A percentile compares a stretch with the other conserved stretches of the same genome.
These are phyloP conservation scores for Sphagnum tenellum DNA, from an alignment of 225 moss, liverwort and hornwort species.

Conservation along the genomic window DNA sequence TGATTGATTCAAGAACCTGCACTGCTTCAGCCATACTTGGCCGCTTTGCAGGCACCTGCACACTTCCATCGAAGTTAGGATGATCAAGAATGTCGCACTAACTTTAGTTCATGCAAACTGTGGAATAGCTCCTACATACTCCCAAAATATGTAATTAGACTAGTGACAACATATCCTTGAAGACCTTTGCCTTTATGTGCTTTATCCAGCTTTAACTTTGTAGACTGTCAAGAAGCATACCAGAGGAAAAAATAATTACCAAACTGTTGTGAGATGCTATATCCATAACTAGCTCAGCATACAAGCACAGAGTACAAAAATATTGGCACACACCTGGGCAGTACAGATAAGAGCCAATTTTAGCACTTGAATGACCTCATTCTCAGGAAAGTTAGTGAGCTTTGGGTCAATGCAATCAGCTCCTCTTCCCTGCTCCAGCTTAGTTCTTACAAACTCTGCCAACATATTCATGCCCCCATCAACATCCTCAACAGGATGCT, in stretches of 20 bases:
- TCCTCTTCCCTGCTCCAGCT: constrained; percentile 60
- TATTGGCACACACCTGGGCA: constrained; percentile 23
- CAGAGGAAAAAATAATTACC: no score
- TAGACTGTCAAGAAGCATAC: no score
- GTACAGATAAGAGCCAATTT: constrained; percentile 87
- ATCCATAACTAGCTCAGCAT: no score
- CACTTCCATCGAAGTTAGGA: not conserved
- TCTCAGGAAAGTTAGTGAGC: constrained; percentile 52
- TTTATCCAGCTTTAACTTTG: no score
- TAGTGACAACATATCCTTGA: no score
- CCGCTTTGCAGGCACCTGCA: constrained; percentile 50
- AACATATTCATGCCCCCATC: constrained; percentile 44
- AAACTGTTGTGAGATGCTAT: no score
- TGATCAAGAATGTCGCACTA: not conserved
- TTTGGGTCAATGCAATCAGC: constrained; percentile 70
- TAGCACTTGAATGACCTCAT: constrained; percentile 79
- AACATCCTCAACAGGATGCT: constrained; percentile 51
- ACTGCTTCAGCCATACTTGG: constrained; percentile 90
- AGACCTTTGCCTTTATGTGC: no score
- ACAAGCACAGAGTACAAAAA: no score
- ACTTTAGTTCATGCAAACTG: no score
- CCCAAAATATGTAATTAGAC: no score
- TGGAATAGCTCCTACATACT: no score
- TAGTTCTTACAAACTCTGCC: constrained; percentile 64
- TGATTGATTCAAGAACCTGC: constrained; percentile 84